phyloP scores from a whole-genome alignment of 306 rosid species.

The Pyrus pyrifolia region DNA sequence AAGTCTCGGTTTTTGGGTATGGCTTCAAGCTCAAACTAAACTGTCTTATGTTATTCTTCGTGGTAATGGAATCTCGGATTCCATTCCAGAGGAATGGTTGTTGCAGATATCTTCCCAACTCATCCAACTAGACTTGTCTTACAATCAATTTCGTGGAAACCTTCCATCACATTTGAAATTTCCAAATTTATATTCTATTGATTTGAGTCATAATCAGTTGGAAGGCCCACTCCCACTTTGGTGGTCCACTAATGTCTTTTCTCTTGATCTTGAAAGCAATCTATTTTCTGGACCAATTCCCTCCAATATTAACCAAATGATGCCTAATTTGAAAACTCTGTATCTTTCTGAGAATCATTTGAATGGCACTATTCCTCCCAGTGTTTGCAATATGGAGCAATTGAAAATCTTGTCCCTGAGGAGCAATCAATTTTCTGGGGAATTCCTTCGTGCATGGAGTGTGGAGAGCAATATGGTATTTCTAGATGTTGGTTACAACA shows the following conservation, averaged over 20 bases:
- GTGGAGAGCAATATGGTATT: accelerated
- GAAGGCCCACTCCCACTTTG: neutral
- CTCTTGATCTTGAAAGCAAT: neutral
- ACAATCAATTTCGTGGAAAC: neutral
- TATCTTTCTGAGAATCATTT: neutral
- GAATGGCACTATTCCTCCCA: neutral
- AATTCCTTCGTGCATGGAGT: neutral
- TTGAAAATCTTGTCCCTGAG: neutral
- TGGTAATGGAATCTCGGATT: neutral
- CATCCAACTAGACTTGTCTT: neutral
- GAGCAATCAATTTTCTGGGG: neutral
- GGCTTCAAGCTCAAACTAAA: neutral
- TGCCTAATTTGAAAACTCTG: neutral
- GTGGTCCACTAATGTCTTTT: neutral
- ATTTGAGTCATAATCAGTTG: neutral
- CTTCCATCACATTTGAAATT: neutral
- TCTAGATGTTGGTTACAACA: neutral
- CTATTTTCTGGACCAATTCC: neutral
- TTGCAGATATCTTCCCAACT: neutral
- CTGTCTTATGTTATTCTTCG: accelerated
- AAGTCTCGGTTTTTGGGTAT: neutral
- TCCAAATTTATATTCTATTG: neutral
- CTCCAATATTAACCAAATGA: neutral
- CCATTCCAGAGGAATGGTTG: neutral
- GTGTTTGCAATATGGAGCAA: neutral